Evolutionary conservation across 306 rosid species (phyloP).

Genomic region (Citrullus amarus): DNA sequence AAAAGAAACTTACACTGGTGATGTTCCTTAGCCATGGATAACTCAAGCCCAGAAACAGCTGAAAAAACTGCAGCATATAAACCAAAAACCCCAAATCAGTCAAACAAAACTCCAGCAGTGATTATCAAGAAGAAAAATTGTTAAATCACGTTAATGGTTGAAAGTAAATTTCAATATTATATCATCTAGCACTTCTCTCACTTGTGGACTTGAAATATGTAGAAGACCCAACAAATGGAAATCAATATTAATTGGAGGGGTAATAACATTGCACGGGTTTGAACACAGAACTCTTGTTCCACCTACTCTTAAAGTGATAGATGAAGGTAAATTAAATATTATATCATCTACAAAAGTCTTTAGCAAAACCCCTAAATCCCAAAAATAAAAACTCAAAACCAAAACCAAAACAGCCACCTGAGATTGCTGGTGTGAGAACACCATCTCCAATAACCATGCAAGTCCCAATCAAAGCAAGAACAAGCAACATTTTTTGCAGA

Average conservation of each 20-base stretch:
- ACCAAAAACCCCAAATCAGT: neutral
- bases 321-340: too few relatives aligned
- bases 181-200: too few relatives aligned
- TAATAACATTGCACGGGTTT: too few relatives aligned
- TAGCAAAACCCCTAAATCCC: neutral
- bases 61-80: slow-evolving; percentile 62
- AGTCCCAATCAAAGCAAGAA: slow-evolving; percentile 87
- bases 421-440: slow-evolving; percentile 92
- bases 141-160: too few relatives aligned
- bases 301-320: too few relatives aligned
- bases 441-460: slow-evolving; percentile 99
- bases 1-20: slow-evolving; percentile 58
- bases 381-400: neutral
- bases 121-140: neutral
- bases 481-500: slow-evolving; percentile 65
- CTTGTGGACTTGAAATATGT: too few relatives aligned
- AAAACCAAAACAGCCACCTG: slow-evolving; percentile 28
- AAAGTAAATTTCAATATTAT: too few relatives aligned
- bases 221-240: too few relatives aligned
- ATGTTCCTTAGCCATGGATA: slow-evolving; percentile 79
- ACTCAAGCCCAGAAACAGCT: slow-evolving; percentile 91
- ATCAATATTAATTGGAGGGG: too few relatives aligned
- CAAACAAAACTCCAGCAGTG: neutral
- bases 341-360: too few relatives aligned
- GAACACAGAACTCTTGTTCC: too few relatives aligned